Evolutionary conservation across 2,329 filamentous ascomycete genomes (phyloP), one percentile per base, ranked within the genome.

Genomic region (Parastagonospora nodorum): DNA sequence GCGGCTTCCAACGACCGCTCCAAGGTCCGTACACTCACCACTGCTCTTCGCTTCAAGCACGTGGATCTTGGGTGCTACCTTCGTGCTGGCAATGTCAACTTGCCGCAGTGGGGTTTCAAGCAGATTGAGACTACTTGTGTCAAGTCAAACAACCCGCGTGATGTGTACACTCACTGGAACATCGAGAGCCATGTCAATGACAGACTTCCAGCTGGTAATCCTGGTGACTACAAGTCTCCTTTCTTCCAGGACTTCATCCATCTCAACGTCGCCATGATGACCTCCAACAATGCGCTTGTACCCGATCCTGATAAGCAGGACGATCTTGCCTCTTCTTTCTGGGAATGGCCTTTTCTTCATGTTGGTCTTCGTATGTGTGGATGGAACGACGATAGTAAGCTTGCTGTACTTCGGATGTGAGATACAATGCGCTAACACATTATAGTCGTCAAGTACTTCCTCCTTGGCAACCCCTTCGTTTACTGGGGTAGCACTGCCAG

Each of bases 221-320:
- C 94, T 47, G 90, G 89, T 66, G 88, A 90, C 49, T 99, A 97
- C 81, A 96, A 90, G 78, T 97, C 93, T 31, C 94, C 95, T 2
- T 99, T 99, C 82, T 82, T 96, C 69, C 92, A 96, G 72, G 94
- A 99, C 75, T 99, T 99, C 68, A 88, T 99, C 58, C 94, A 99
- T 74, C 80, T 97, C 55, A 99, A 99, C 73, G 94, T 99, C 55
- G 94, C 94, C 57, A 99, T 99, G 94, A 97, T 97, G 93, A 99
- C 94, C 3, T 97, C 94, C 33, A 99, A 99, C 83, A 99, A 99
- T 71, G 94, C 94, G 19, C 85, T 99, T 39, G 91, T 99, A 15
- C 94, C 94, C 4, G 94, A 99, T 69, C 93, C 94, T 4, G 94
- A 99, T 75, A 99, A 99, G 84, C 94, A 99, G 75, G 94, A 99